phyloP scores from a whole-genome alignment of 306 rosid genomes.

The Glycine tomentella region DNA sequence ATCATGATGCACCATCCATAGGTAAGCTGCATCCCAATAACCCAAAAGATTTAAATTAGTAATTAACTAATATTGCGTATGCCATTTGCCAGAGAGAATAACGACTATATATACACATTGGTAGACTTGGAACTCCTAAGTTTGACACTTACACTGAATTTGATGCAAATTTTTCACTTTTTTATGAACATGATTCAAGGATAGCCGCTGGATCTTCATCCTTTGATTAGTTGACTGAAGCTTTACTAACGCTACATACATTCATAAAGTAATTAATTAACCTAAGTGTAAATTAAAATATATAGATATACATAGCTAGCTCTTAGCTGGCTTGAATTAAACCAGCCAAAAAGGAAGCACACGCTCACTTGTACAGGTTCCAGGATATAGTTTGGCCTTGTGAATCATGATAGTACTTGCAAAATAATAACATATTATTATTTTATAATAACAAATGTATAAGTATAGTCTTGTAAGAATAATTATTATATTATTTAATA shows the following conservation, averaged over 20 bases:
- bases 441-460: background rate
- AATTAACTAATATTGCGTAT: conserved; percentile 48
- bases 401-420: conserved; percentile 25
- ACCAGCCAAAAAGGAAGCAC: conserved; percentile 39
- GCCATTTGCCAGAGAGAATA: conserved; percentile 43
- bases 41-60: conserved; percentile 39
- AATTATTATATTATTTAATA: conserved; percentile 15
- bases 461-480: conserved; percentile 6
- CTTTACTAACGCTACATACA: conserved; percentile 30
- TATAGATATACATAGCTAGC: background rate
- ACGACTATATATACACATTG: conserved; percentile 24
- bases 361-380: conserved; percentile 36
- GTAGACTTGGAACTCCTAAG: conserved; percentile 51
- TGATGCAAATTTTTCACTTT: conserved; percentile 69
- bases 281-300: conserved; percentile 12
- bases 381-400: conserved; percentile 36
- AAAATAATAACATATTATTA: conserved; percentile 23
- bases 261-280: conserved; percentile 9
- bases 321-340: background rate
- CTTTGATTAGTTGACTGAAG: conserved; percentile 43
- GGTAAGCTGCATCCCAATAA: conserved; percentile 44
- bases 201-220: conserved; percentile 44
- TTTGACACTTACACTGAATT: conserved; percentile 76
- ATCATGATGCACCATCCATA: conserved; percentile 49
- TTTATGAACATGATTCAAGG: conserved; percentile 64